A percentile compares a stretch with the other conserved stretches of the same genome.
These are phyloP conservation scores for Tulasnella sp. DNA, from an alignment of 768 basidiomycete genomes.

Conservation along the genomic window DNA sequence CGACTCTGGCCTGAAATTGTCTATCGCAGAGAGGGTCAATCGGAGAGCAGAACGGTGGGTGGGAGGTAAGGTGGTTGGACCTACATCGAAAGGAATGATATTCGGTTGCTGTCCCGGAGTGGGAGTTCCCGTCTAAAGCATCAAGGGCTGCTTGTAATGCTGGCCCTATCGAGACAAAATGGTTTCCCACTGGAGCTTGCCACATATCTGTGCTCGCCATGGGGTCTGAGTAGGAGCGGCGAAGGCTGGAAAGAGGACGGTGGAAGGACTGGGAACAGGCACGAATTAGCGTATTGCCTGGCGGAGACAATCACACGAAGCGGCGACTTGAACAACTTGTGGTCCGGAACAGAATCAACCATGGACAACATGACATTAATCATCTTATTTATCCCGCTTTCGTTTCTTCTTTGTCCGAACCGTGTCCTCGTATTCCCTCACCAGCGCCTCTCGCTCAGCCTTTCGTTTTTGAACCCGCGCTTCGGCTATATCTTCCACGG, in stretches of 20 bases:
- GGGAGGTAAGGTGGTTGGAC: neutral
- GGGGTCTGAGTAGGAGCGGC: neutral
- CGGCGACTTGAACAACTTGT: neutral
- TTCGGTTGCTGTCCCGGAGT: neutral
- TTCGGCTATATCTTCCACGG: slow-evolving; percentile 56
- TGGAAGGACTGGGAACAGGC: neutral
- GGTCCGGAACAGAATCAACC: neutral
- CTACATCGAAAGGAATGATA: slow-evolving; percentile 1
- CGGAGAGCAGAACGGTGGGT: neutral
- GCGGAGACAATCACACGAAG: neutral
- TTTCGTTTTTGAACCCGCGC: slow-evolving; percentile 44
- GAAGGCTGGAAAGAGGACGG: neutral
- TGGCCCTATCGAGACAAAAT: neutral
- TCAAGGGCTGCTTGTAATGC: slow-evolving; percentile 13
- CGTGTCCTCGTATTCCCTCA: slow-evolving; percentile 10
- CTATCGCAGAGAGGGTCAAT: slow-evolving; percentile 28
- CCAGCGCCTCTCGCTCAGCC: slow-evolving; percentile 28
- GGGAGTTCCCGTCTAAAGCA: slow-evolving; percentile 2
- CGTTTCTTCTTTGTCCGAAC: slow-evolving; percentile 29
- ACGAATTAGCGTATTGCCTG: too few species aligned
- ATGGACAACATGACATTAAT: neutral
- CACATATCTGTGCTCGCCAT: slow-evolving; percentile 13
- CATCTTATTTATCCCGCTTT: slow-evolving; percentile 13
- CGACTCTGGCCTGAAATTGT: slow-evolving; percentile 63
- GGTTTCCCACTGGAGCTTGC: slow-evolving; percentile 9